Evolutionary conservation across 148 eudicot genomes (phyloP).

Genomic region (Fagopyrum esculentum): DNA sequence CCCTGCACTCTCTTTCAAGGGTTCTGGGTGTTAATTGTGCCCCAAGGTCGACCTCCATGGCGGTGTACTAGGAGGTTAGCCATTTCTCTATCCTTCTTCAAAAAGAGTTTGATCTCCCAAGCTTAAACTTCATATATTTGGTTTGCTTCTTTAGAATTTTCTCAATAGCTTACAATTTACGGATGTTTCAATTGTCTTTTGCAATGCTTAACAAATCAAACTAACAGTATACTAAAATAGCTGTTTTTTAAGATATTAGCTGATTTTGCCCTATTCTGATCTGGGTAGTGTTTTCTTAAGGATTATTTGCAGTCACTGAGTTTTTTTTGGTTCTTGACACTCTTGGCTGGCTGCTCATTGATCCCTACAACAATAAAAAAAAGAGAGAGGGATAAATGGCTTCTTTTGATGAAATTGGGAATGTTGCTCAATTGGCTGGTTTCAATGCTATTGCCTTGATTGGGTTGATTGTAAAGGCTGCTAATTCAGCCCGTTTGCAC

Average conservation of each 20-base stretch:
- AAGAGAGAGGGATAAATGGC: not conserved
- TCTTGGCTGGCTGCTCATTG: not conserved
- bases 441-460: constrained; percentile 27
- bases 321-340: not conserved
- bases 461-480: constrained; percentile 27
- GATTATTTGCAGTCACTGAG: not conserved
- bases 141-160: not conserved
- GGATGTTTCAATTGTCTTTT: not conserved
- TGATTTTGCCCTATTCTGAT: not conserved
- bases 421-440: constrained; percentile 26
- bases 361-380: not conserved
- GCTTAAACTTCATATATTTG: not conserved
- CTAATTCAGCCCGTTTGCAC: constrained; percentile 32
- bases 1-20: not conserved
- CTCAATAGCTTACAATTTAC: not conserved
- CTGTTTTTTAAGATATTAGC: not conserved
- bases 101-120: not conserved
- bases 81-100: not conserved
- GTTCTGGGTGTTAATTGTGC: constrained; percentile 1
- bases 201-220: constrained; percentile 7
- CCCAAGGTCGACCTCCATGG: not conserved
- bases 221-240: not conserved
- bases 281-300: not conserved
- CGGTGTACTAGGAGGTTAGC: not conserved
- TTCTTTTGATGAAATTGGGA: constrained; percentile 20